Base-by-base conservation (phyloP, 2,329 filamentous ascomycete genomes). In the Myriangium duriaei region DNA sequence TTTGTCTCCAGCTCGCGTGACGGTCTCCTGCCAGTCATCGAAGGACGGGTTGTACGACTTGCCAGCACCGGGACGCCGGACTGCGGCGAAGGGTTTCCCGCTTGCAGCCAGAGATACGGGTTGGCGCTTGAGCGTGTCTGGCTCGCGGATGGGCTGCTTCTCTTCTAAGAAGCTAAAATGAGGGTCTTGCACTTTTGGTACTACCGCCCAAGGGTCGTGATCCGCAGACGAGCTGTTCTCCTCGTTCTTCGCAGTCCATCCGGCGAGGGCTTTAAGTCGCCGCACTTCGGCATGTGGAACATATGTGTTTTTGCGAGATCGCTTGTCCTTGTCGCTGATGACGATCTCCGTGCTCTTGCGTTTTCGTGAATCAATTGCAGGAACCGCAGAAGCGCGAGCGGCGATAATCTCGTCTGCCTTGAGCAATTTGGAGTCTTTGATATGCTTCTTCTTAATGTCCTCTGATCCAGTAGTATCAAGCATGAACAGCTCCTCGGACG, bases 41-140 rank as follows among this genome's bases (percentile, higher is more conserved):
- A 92, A 92, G 4, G 74, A 66, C 0, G 91, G 91, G 57, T 98
- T 98, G 65, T 98, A 98, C 50, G 84, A 93, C 58, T 79, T 84
- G 42, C 84, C 86, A 11, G 79, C 84, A 5, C 76, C 71, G 1
- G 91, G 91, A 52, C 77, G 81, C 44, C 72, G 69, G 1, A 98
- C 81, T 2, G 86, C 78, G 1, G 84, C 81, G 6, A 93, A 67
- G 0, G 71, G 60, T 57, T 88, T 93, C 26, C 86, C 87, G 52
- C 71, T 84, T 30, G 80, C 81, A n/a, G 82, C 72, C 18, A 96
- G 71, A 3, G 87, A 85, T 37, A 93, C 69, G 3, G 91, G 83
- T 28, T 80, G 72, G 41, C 81, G 71, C 50, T 79, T 79, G 47
- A 94, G 59, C 0, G 88, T 86, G 37, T 68, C 66, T 3, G 91